Evolutionary conservation across 208 protist genomes (phyloP).

Genomic region (Crithidia acanthocephali): DNA sequence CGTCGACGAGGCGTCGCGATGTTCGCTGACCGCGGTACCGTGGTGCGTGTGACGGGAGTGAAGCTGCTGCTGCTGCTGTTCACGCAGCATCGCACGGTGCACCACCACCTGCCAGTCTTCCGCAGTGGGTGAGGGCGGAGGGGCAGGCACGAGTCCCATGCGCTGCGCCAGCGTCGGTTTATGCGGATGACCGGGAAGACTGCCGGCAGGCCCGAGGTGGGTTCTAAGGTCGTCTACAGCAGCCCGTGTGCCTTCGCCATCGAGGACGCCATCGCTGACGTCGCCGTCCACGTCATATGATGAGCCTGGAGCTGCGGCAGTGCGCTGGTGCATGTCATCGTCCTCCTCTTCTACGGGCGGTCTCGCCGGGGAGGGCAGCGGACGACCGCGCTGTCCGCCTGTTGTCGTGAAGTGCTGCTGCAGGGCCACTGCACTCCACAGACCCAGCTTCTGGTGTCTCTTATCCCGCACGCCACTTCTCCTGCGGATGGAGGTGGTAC

Average conservation of each 20-base stretch:
- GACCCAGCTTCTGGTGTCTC: conserved; percentile 59
- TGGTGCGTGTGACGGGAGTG: background rate
- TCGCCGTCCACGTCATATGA: too few relatives aligned
- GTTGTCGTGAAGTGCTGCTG: conserved; percentile 79
- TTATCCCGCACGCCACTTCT: conserved; percentile 1
- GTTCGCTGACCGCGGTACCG: background rate
- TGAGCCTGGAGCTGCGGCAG: background rate
- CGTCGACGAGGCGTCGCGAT: conserved; percentile 8
- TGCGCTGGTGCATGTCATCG: background rate
- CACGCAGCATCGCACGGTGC: conserved; percentile 53
- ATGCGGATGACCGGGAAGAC: conserved; percentile 37
- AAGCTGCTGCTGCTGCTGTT: conserved; percentile 10
- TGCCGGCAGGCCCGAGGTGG: conserved; percentile 21
- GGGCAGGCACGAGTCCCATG: conserved; percentile 81
- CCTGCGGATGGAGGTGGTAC: conserved; percentile 9
- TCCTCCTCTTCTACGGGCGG: background rate
- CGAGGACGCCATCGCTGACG: background rate
- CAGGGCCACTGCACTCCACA: conserved; percentile 89
- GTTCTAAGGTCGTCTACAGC: conserved; percentile 4
- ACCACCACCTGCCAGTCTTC: conserved; percentile 74
- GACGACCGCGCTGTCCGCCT: conserved; percentile 36
- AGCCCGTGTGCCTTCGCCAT: background rate
- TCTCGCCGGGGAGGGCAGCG: conserved; percentile 4
- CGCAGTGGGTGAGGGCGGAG: conserved; percentile 61
- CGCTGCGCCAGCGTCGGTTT: conserved; percentile 80